Conservation (phyloP, 306 rosid genomes). For the Cicer arietinum region DNA sequence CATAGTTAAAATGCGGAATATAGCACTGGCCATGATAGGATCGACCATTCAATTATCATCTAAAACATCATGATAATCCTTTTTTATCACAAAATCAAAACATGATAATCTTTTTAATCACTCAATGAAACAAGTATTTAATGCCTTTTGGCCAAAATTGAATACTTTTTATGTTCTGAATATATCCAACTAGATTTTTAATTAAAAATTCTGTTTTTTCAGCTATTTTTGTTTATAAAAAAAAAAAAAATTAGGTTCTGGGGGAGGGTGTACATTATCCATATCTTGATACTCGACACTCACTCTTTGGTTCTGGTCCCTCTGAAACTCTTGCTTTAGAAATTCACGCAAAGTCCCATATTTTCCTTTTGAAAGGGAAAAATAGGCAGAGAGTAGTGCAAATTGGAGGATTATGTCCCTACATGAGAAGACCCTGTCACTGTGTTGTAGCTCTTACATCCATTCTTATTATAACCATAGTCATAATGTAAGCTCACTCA, state of each 20-base stretch:
- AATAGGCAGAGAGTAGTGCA: neutral
- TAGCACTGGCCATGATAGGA: no score
- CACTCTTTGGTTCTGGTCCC: neutral
- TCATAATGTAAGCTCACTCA: constrained; percentile 21
- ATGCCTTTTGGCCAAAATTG: no score
- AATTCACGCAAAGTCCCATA: no score
- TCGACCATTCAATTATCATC: no score
- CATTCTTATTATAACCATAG: neutral
- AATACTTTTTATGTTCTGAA: no score
- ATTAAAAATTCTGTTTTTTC: no score
- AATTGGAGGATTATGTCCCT: constrained; percentile 47
- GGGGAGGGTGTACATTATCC: constrained; percentile 27
- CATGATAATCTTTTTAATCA: neutral
- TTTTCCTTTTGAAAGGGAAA: neutral
- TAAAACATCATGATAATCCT: neutral
- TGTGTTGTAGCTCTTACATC: constrained; percentile 30
- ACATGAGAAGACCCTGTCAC: neutral
- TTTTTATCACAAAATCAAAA: no score
- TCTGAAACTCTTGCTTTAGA: neutral
- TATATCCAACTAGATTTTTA: no score
- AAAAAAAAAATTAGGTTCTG: neutral
- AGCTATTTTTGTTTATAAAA: neutral
- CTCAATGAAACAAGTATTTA: neutral
- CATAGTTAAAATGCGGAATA: no score
- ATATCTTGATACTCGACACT: neutral